phyloP scores from a whole-genome alignment of 306 rosid genomes.

The Crotalaria pallida region DNA sequence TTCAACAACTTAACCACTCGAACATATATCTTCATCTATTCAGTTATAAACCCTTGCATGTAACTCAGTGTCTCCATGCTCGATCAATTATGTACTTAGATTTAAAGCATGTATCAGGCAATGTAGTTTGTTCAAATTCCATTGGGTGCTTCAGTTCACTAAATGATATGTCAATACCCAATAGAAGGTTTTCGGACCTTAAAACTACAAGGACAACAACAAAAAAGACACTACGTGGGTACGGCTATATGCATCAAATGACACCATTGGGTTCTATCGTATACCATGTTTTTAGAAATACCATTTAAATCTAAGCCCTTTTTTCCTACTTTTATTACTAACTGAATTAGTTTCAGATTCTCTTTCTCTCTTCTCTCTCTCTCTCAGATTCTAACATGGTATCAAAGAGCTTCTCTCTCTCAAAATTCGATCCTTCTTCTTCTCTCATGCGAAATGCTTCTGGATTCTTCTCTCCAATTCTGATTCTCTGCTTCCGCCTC shows the following conservation, averaged over 20 bases:
- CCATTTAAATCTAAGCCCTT: neutral
- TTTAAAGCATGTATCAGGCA: constrained; percentile 8
- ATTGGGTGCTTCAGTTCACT: neutral
- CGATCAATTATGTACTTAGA: neutral
- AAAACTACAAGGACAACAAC: neutral
- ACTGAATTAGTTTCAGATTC: too few species aligned
- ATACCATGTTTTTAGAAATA: neutral
- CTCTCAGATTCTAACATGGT: too few species aligned
- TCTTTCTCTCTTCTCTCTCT: too few species aligned
- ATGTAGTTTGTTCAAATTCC: neutral
- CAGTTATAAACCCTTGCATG: neutral
- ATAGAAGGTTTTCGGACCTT: neutral
- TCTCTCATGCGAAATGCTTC: too few species aligned
- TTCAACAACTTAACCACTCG: neutral
- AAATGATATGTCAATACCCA: neutral
- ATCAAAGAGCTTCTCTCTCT: too few species aligned
- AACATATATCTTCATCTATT: neutral
- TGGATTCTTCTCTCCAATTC: too few species aligned
- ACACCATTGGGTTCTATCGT: neutral
- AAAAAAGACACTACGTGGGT: neutral
- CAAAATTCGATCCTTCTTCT: too few species aligned
- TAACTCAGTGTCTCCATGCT: neutral
- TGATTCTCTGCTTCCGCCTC: too few species aligned
- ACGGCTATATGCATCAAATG: neutral
- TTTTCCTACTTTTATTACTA: too few species aligned